Evolutionary conservation across 129 eudicot species (phyloP).

Genomic region (Cynara cardunculus): DNA sequence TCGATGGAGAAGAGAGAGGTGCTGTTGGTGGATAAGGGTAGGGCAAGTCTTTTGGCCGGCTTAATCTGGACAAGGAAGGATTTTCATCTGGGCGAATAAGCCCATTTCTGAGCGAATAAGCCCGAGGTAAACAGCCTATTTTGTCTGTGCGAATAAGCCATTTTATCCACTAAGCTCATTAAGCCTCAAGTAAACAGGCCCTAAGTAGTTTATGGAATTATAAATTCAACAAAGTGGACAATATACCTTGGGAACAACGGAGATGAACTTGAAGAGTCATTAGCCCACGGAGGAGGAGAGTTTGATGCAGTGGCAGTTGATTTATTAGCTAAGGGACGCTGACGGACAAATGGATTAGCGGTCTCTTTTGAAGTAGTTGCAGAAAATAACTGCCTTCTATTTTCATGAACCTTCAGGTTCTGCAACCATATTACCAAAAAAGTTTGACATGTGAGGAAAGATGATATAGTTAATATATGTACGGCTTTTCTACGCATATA

Average conservation of each 20-base stretch:
- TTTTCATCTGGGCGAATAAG: too few species aligned
- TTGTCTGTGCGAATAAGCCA: too few species aligned
- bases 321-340: slow-evolving; percentile 67
- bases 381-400: slow-evolving; percentile 78
- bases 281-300: slow-evolving; percentile 92
- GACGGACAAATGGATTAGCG: slow-evolving; percentile 81
- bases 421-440: slow-evolving; percentile 29
- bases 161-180: too few species aligned
- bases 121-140: too few species aligned
- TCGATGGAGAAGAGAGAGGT: too few species aligned
- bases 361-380: slow-evolving; percentile 64
- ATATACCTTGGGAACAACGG: slow-evolving; percentile 62
- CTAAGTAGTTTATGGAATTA: neutral
- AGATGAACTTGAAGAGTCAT: slow-evolving; percentile 54
- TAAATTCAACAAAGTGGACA: neutral
- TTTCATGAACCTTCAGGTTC: slow-evolving; percentile 88
- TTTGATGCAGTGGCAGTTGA: slow-evolving; percentile 48
- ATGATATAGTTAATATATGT: neutral
- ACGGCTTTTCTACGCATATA: neutral
- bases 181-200: too few species aligned
- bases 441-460: neutral
- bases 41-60: too few species aligned
- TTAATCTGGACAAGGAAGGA: too few species aligned
- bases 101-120: too few species aligned
- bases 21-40: too few species aligned